Base-by-base conservation (phyloP, 192 early-diverging fungal genomes). In the Linderina pennispora region DNA sequence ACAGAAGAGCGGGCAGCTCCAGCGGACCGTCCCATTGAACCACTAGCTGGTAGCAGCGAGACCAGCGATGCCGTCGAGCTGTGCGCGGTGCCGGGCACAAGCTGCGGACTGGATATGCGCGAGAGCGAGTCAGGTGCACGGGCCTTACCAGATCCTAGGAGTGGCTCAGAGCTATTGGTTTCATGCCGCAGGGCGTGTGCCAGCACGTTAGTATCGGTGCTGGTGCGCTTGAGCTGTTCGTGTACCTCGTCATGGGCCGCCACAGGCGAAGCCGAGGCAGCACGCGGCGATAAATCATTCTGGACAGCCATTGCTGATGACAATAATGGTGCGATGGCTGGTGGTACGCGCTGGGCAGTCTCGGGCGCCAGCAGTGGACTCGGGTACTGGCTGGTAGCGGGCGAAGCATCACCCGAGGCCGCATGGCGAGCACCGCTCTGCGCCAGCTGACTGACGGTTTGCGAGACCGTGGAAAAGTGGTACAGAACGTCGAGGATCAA, bases 401-500 rank as follows among this genome's bases (percentile, higher is more conserved):
- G 68, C 13, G 68, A 72, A 3, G 68, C 61, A 4, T 72, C 68
- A 14, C 68, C 68, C 2, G 68, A 72, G 40, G 56, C 28, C 18
- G 48, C 62, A 13, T 47, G 40, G 13, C 68, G 60, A 15, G 38
- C 20, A 0, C 53, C 61, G 2, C 47, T 44, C 33, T 49, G 50
- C 4, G 57, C 43, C 8, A 74, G 46, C 43, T 74, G 70, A 40
- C 59, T 74, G 31, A 74, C 70, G 1, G 64, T 66, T 24, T 74
- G 70, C 37, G 70, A 67, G 22, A 65, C 62, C 9, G 70, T 64
- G 3, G 70, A 74, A 25, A 74, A 74, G 45, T 65, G 64, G 21
- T 74, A 74, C 19, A 74, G 59, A 23, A 74, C 59, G 31, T 74
- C 70, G 23, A 74, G 46, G 23, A 74, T 74, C 24, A 74, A 51